phyloP scores from a whole-genome alignment of 1,284 basidiomycete species.

The Rhizoctonia solani region DNA sequence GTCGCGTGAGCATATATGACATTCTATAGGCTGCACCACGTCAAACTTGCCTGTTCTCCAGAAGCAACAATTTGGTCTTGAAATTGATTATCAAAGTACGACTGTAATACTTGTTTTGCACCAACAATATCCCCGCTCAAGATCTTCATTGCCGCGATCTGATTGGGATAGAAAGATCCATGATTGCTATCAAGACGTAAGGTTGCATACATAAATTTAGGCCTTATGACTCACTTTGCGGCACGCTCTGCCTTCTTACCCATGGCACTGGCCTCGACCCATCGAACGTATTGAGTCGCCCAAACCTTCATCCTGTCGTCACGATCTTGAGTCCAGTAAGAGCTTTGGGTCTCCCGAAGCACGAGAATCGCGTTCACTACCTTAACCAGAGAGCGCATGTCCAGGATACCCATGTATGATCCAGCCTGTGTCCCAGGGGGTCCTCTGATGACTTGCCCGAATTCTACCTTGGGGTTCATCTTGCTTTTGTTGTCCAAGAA shows the following conservation, averaged over 20 bases:
- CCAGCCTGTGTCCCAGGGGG: constrained; percentile 56
- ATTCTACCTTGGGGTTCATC: constrained; percentile 73
- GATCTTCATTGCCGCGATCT: constrained; percentile 41
- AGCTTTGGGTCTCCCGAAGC: constrained; percentile 54
- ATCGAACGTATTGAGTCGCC: constrained; percentile 57
- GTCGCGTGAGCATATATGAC: not conserved
- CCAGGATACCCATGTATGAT: constrained; percentile 64
- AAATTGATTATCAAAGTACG: constrained; percentile 41
- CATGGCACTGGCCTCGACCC: constrained; percentile 58
- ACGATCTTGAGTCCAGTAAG: constrained; percentile 60
- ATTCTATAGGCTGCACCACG: too few relatives aligned
- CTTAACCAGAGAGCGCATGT: constrained; percentile 65
- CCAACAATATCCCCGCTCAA: constrained; percentile 40
- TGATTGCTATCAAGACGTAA: constrained; percentile 56
- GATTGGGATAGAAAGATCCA: constrained; percentile 47
- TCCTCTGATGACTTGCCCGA: constrained; percentile 66
- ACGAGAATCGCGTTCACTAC: constrained; percentile 62
- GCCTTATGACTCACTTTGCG: constrained; percentile 53
- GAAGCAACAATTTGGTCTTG: constrained; percentile 41
- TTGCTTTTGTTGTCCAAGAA: constrained; percentile 61
- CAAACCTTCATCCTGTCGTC: constrained; percentile 56
- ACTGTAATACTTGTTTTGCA: constrained; percentile 38
- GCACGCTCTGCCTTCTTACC: constrained; percentile 55
- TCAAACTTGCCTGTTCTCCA: constrained; percentile 39
- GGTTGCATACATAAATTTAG: not conserved